Conservation (phyloP, 2,329 filamentous ascomycete genomes). For the Chaetothyriales sp. region DNA sequence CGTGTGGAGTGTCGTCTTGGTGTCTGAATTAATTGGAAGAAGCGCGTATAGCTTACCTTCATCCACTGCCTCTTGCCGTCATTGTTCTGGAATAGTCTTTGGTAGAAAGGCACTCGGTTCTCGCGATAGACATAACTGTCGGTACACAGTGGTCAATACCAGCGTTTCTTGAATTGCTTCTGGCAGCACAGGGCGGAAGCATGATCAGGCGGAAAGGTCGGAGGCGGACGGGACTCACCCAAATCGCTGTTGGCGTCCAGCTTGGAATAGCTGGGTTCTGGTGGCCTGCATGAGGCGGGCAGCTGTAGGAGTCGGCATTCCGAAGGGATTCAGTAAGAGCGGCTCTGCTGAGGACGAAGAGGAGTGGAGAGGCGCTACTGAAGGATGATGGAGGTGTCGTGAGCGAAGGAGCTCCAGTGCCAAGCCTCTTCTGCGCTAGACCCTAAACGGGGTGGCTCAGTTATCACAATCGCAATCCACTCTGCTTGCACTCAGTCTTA, state of each 20-base stretch:
- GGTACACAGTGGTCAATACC: not conserved
- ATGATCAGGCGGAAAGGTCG: not conserved
- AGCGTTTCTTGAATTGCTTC: not conserved
- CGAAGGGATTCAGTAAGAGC: constrained; percentile 1
- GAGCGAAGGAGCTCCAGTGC: constrained; percentile 1
- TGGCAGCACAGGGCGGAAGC: not conserved
- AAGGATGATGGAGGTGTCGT: not conserved
- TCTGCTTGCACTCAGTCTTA: not conserved
- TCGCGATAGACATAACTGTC: constrained; percentile 45
- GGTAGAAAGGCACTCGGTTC: constrained; percentile 55
- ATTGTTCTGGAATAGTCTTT: constrained; percentile 52
- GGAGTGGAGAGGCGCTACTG: constrained; percentile 1
- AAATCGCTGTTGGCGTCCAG: constrained; percentile 9
- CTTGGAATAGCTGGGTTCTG: constrained; percentile 15
- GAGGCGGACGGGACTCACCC: constrained; percentile 7
- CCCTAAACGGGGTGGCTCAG: not conserved
- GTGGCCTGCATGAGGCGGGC: constrained; percentile 20
- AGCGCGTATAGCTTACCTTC: constrained; percentile 41
- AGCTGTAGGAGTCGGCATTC: constrained; percentile 18
- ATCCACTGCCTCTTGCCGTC: constrained; percentile 54
- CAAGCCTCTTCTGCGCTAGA: not conserved
- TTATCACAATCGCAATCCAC: not conserved
- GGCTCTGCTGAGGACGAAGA: not conserved
- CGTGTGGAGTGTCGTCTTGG: not conserved
- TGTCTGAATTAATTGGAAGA: not conserved